Evolutionary conservation across 192 early-diverging fungal species (phyloP).

Genomic region (Pilobolus umbonatus): DNA sequence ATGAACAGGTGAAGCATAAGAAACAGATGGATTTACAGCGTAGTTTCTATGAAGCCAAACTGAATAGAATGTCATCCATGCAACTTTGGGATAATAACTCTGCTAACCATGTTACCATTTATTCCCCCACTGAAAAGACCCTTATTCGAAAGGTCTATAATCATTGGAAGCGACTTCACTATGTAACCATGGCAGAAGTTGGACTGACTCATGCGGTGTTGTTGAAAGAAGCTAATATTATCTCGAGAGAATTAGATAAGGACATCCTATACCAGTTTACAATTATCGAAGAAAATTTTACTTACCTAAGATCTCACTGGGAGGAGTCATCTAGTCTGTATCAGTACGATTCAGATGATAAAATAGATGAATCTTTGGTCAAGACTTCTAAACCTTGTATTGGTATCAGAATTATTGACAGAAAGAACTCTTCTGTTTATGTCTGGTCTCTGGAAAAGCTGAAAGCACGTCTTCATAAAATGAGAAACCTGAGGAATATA

Average conservation of each 20-base stretch:
- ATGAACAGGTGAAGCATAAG: slow-evolving; percentile 47
- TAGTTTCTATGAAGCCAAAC: slow-evolving; percentile 51
- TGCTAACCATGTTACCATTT: not conserved
- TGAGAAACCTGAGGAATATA: slow-evolving; percentile 47
- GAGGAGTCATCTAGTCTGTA: slow-evolving; percentile 41
- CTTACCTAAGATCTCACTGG: slow-evolving; percentile 41
- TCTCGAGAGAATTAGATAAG: slow-evolving; percentile 74
- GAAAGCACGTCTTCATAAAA: slow-evolving; percentile 28
- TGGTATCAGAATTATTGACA: slow-evolving; percentile 52
- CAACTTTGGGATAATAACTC: slow-evolving; percentile 16
- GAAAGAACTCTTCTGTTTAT: slow-evolving; percentile 46
- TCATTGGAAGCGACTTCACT: slow-evolving; percentile 50
- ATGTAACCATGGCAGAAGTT: slow-evolving; percentile 57
- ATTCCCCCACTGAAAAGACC: slow-evolving; percentile 26
- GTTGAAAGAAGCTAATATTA: slow-evolving; percentile 89
- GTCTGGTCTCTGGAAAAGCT: slow-evolving; percentile 35
- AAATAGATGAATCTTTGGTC: slow-evolving; percentile 32
- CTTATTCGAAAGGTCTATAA: slow-evolving; percentile 36
- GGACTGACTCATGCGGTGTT: slow-evolving; percentile 62
- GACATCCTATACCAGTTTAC: slow-evolving; percentile 80
- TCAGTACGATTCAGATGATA: slow-evolving; percentile 39
- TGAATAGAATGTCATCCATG: slow-evolving; percentile 35
- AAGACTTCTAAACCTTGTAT: slow-evolving; percentile 40
- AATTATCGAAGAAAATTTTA: slow-evolving; percentile 57
- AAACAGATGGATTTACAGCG: slow-evolving; percentile 43